Percentiles rank a stretch among this genome's conserved stretches.
Conservation (phyloP, 2,329 filamentous ascomycete genomes). For the Blastomyces gilchristii region DNA sequence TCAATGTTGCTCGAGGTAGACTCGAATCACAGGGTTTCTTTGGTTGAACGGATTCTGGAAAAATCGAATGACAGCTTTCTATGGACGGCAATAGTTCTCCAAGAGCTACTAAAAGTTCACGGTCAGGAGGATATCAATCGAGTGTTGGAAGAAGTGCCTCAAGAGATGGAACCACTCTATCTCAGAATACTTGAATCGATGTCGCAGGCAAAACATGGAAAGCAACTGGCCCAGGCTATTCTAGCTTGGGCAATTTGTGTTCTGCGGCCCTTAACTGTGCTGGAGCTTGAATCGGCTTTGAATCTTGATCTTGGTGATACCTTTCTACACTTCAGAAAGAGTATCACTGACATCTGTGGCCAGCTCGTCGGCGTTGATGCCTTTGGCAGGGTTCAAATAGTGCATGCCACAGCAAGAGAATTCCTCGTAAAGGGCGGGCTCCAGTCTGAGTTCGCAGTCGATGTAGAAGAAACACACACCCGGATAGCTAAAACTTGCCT, state of each 20-base stretch:
- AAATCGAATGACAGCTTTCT: constrained; percentile 32
- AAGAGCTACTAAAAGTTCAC: constrained; percentile 23
- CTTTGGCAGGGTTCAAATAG: constrained; percentile 25
- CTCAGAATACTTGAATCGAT: constrained; percentile 25
- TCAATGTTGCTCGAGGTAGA: constrained; percentile 14
- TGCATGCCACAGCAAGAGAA: constrained; percentile 32
- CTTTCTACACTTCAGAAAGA: constrained; percentile 21
- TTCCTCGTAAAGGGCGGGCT: constrained; percentile 15
- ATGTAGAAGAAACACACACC: constrained; percentile 22
- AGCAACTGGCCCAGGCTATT: constrained; percentile 28
- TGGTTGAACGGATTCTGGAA: constrained; percentile 25
- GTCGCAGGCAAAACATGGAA: constrained; percentile 20
- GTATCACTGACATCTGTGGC: constrained; percentile 25
- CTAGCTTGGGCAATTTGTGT: constrained; percentile 31
- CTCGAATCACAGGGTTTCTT: constrained; percentile 15
- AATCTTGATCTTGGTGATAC: constrained; percentile 26
- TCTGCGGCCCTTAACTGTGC: constrained; percentile 25
- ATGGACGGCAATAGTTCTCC: constrained; percentile 29
- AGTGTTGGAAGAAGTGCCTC: constrained; percentile 26
- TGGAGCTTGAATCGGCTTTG: constrained; percentile 30
- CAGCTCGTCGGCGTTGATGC: constrained; percentile 32
- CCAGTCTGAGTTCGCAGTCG: constrained; percentile 26
- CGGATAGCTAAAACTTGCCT: constrained; percentile 29
- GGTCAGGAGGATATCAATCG: constrained; percentile 23
- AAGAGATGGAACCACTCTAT: constrained; percentile 30